phyloP scores from a whole-genome alignment of 1,284 basidiomycete species.

The Stereum hirsutum region DNA sequence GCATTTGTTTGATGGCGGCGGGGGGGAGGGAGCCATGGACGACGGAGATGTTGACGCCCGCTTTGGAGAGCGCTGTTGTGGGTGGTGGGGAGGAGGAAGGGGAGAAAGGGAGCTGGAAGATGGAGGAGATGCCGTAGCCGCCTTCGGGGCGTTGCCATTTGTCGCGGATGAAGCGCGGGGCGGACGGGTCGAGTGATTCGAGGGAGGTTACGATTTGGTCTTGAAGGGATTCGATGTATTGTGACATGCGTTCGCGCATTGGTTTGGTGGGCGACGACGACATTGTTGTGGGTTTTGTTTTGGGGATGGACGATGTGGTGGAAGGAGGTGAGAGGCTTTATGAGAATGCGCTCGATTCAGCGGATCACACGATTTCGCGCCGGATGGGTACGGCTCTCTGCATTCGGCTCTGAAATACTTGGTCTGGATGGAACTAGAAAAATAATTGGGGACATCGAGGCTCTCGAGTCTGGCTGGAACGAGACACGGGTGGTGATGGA shows the following conservation, averaged over 20 bases:
- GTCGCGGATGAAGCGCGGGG: slow-evolving; percentile 78
- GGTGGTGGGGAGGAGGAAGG: slow-evolving; percentile 19
- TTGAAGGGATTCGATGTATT: slow-evolving; percentile 77
- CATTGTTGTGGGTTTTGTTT: too few relatives aligned
- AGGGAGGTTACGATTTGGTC: slow-evolving; percentile 75
- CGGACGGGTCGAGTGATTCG: slow-evolving; percentile 69
- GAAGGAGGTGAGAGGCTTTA: too few relatives aligned
- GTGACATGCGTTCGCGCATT: slow-evolving; percentile 81
- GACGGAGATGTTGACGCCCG: slow-evolving; percentile 92
- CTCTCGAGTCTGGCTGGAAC: too few relatives aligned
- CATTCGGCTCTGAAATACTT: too few relatives aligned
- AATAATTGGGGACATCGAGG: too few relatives aligned
- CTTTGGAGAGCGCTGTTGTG: slow-evolving; percentile 81
- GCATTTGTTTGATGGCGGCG: slow-evolving; percentile 88
- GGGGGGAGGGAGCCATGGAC: slow-evolving; percentile 88
- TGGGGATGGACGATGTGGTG: too few relatives aligned
- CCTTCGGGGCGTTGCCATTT: slow-evolving; percentile 81
- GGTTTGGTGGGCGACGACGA: too few relatives aligned
- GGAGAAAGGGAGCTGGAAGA: slow-evolving; percentile 59
- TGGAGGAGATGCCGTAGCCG: slow-evolving; percentile 83
- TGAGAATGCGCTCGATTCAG: too few relatives aligned
- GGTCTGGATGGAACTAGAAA: too few relatives aligned
- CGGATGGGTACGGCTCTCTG: too few relatives aligned
- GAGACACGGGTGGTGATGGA: too few relatives aligned
- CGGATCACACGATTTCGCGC: too few relatives aligned